phyloP scores from a whole-genome alignment of 2,329 filamentous ascomycete species.

The Juglanconis sp. region DNA sequence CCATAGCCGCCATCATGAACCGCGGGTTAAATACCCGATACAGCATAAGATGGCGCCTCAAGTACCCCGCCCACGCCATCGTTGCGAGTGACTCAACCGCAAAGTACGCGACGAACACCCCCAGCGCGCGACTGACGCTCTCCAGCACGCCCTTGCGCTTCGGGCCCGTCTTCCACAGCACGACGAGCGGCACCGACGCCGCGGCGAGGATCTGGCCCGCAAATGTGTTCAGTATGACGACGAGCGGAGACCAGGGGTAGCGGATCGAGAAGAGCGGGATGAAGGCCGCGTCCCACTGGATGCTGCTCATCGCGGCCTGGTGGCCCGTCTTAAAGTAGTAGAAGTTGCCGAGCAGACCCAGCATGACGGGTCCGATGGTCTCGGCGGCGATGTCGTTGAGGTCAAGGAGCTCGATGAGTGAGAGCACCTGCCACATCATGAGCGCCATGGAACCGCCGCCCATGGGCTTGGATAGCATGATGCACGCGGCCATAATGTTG shows the following conservation, averaged over 20 bases:
- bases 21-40: conserved; percentile 90
- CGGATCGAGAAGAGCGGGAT: conserved; percentile 77
- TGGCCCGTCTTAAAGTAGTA: conserved; percentile 98
- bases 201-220: conserved; percentile 83
- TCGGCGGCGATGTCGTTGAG: conserved; percentile 59
- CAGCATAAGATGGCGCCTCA: conserved; percentile 91
- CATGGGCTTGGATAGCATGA: conserved; percentile 91
- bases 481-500: conserved; percentile 72
- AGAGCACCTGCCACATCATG: conserved; percentile 84
- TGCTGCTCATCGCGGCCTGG: conserved; percentile 79
- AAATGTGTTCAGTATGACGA: conserved; percentile 83
- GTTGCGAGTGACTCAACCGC: conserved; percentile 80
- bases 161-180: conserved; percentile 85
- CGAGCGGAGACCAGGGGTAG: conserved; percentile 85
- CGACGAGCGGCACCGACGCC: conserved; percentile 73
- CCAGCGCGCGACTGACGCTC: conserved; percentile 66
- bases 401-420: conserved; percentile 64
- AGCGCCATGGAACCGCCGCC: conserved; percentile 80
- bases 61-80: conserved; percentile 83
- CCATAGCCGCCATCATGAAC: conserved; percentile 76
- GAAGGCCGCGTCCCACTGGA: conserved; percentile 96
- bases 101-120: conserved; percentile 76
- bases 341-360: conserved; percentile 86
- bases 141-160: conserved; percentile 68
- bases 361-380: conserved; percentile 77